These are phyloP conservation scores for Trametes meyenii DNA, from an alignment of 768 basidiomycete genomes.

Conservation along the genomic window DNA sequence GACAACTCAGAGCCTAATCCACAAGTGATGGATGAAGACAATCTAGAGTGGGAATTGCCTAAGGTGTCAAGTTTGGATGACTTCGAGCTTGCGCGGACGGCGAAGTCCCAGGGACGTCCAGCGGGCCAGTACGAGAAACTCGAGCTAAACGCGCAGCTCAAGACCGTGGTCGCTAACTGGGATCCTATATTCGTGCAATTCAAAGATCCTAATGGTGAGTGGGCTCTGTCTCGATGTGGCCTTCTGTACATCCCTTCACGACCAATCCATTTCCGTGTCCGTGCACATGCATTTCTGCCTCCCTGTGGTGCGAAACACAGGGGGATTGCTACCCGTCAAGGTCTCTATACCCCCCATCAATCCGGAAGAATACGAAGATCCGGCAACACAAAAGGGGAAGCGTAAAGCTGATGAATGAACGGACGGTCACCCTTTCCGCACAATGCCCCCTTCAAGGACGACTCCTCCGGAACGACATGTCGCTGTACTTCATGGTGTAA, in stretches of 20 bases:
- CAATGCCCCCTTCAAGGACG: too few relatives aligned
- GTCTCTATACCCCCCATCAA: conserved; percentile 58
- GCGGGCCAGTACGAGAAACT: conserved; percentile 58
- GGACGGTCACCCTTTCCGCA: too few relatives aligned
- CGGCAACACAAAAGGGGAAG: conserved; percentile 58
- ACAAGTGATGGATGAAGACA: conserved; percentile 25
- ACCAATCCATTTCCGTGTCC: conserved; percentile 2
- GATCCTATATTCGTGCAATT: conserved; percentile 72
- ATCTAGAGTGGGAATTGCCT: conserved; percentile 41
- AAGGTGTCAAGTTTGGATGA: conserved; percentile 42
- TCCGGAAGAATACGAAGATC: conserved; percentile 57
- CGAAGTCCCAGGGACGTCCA: conserved; percentile 52
- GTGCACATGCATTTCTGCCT: neutral
- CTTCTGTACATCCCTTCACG: conserved; percentile 10
- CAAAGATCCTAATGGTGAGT: conserved; percentile 62
- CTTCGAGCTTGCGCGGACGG: conserved; percentile 65
- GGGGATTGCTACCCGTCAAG: conserved; percentile 59
- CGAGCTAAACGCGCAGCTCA: conserved; percentile 48
- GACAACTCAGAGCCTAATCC: conserved; percentile 23
- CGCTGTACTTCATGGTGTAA: neutral
- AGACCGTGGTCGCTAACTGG: conserved; percentile 61
- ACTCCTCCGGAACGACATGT: neutral
- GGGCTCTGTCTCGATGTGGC: neutral
- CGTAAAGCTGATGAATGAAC: conserved; percentile 48
- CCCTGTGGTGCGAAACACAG: conserved; percentile 37